phyloP scores from a whole-genome alignment of 2,329 filamentous ascomycete genomes.

The Arthroderma sp. region DNA sequence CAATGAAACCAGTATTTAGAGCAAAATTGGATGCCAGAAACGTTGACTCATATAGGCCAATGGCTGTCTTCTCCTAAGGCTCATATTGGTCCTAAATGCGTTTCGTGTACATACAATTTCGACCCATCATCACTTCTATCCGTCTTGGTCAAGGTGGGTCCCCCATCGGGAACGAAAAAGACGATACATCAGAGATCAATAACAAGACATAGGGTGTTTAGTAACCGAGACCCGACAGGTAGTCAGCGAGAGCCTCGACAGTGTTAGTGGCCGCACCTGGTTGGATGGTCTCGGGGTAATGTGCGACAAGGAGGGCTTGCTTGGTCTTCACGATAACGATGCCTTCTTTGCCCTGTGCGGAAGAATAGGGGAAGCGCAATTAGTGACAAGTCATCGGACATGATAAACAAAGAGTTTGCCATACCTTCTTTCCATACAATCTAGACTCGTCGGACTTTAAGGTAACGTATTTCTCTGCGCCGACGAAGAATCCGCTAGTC shows the following conservation, averaged over 20 bases:
- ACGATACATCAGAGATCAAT: too few relatives aligned
- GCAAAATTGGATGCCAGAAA: too few relatives aligned
- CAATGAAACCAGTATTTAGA: too few relatives aligned
- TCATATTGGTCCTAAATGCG: too few relatives aligned
- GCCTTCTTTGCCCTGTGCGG: slow-evolving; percentile 59
- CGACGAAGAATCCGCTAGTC: slow-evolving; percentile 60
- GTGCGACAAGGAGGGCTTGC: slow-evolving; percentile 75
- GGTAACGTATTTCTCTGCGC: slow-evolving; percentile 64
- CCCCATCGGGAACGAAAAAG: too few relatives aligned
- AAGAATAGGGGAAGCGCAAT: not conserved
- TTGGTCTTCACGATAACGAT: slow-evolving; percentile 73
- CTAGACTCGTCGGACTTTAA: slow-evolving; percentile 63
- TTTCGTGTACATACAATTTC: too few relatives aligned
- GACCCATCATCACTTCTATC: too few relatives aligned
- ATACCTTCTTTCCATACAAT: slow-evolving; percentile 69
- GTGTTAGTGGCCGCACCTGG: slow-evolving; percentile 65
- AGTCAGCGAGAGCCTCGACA: slow-evolving; percentile 74
- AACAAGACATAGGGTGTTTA: slow-evolving; percentile 27
- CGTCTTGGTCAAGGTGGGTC: too few relatives aligned
- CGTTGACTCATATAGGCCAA: too few relatives aligned
- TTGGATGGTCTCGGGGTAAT: slow-evolving; percentile 63
- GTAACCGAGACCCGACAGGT: slow-evolving; percentile 67
- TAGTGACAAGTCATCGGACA: not conserved
- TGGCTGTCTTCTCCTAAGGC: too few relatives aligned
- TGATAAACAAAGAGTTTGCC: not conserved